Base-by-base conservation (phyloP, 441 rosid genomes). In the Croton setiger region DNA sequence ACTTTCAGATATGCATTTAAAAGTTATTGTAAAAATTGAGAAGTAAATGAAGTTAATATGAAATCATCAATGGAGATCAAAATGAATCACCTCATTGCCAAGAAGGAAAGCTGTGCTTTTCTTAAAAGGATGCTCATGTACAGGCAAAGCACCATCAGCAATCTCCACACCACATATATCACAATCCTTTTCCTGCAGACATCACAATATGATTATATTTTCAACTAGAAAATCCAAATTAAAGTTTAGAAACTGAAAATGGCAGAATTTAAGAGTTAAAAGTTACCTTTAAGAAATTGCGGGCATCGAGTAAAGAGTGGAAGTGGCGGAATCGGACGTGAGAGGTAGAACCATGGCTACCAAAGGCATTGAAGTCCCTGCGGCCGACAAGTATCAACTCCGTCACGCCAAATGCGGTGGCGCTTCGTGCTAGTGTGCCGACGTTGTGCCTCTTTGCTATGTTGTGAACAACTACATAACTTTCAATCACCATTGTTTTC, bases 161-260 rank as follows among this genome's bases (percentile, higher is more conserved):
- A 94, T 94, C 82, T 91, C 98, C 49, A 93, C 97, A 18, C 98
- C 98, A 44, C 98, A 94, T 3, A 93, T 89, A 80, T 91, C 98
- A 67, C 98, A 93, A 68, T 83, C 90, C 82, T 79, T 88, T 79
- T 81, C 93, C 83, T 91, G 67, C 56, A 74, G 65, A 44, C 21
- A 62, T 0, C 48, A 48, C 1, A 14, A 45, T 5, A 23, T 54
- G 43, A 39, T 5, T 39, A 39, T 5, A 49, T 27, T 27, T 27
- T 2, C 60, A 69, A 70, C 56, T 57, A 64, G 44, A 60, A 72
- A 1, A 13, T 21, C 27, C 55, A 18, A n/a, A 13, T n/a, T 31
- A 54, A 48, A 56, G 8, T 21, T 23, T 15, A 59, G 23, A 62
- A 33, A 67, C 37, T 55, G 39, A 14, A 47, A 23, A 54, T 21